Percentiles rank a stretch among this genome's conserved stretches.
phyloP scores from a whole-genome alignment of 805 yeast genomes.

The Jamesozyma rosinii region DNA sequence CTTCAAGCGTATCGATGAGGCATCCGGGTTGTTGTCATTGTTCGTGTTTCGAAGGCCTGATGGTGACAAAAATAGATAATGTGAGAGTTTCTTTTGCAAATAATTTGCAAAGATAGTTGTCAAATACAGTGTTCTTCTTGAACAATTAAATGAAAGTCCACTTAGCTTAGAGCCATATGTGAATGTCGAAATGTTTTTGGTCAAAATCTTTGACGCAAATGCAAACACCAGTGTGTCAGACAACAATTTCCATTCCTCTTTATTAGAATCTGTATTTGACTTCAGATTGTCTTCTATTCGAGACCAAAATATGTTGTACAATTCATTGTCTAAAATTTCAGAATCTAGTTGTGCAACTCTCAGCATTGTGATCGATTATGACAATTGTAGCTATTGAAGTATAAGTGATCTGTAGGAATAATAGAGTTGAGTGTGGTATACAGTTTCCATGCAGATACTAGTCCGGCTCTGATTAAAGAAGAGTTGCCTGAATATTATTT shows the following conservation, averaged over 20 bases:
- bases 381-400: no score
- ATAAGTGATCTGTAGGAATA: no score
- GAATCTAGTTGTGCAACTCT: conserved; percentile 22
- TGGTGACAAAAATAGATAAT: conserved; percentile 5
- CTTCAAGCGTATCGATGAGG: background rate
- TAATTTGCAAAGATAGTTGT: conserved; percentile 12
- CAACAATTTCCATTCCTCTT: conserved; percentile 16
- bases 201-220: conserved; percentile 9
- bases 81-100: conserved; percentile 10
- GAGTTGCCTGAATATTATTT: no score
- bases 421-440: no score
- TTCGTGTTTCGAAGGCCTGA: background rate
- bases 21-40: background rate
- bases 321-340: conserved; percentile 14
- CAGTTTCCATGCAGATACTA: no score
- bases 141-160: conserved; percentile 11
- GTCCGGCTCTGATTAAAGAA: no score
- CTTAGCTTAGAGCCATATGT: conserved; percentile 13
- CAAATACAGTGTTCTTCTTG: conserved; percentile 10
- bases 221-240: conserved; percentile 16
- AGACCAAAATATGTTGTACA: conserved; percentile 12
- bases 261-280: conserved; percentile 2
- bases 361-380: no score
- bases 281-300: conserved; percentile 8
- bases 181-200: background rate